These are phyloP conservation scores for Artomyces pyxidatus DNA, from an alignment of 768 basidiomycete genomes.

Conservation along the genomic window DNA sequence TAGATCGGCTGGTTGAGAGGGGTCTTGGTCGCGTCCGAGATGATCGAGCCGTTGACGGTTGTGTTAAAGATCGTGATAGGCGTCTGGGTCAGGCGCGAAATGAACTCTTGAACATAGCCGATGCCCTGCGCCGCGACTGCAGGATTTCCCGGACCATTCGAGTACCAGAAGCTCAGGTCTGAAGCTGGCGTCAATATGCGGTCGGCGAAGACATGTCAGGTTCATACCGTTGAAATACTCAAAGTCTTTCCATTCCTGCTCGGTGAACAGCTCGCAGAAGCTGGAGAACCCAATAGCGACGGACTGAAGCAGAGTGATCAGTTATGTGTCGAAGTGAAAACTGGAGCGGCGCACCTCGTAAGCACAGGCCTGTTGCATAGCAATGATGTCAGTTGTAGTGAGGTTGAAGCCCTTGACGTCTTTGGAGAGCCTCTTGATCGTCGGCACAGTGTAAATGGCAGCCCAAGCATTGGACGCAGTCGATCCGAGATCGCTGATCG, in stretches of 20 bases:
- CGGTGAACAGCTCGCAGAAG: slow-evolving; percentile 43
- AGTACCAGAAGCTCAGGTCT: slow-evolving; percentile 27
- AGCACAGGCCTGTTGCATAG: slow-evolving; percentile 31
- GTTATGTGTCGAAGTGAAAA: slow-evolving; percentile 29
- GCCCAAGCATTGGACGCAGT: slow-evolving; percentile 27
- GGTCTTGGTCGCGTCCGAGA: slow-evolving; percentile 29
- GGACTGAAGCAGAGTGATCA: slow-evolving; percentile 22
- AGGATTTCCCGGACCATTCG: slow-evolving; percentile 36
- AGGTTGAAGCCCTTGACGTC: slow-evolving; percentile 26
- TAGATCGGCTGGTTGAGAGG: slow-evolving; percentile 32
- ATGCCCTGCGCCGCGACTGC: slow-evolving; percentile 30
- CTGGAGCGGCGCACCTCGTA: slow-evolving; percentile 26
- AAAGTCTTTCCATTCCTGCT: slow-evolving; percentile 43
- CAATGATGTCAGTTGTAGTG: slow-evolving; percentile 20
- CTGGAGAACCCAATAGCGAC: slow-evolving; percentile 40
- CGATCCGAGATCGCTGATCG: slow-evolving; percentile 17
- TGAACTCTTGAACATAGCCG: slow-evolving; percentile 35
- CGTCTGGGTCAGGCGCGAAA: slow-evolving; percentile 33
- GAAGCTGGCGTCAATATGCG: not conserved
- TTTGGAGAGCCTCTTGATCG: slow-evolving; percentile 25
- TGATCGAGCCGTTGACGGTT: slow-evolving; percentile 38
- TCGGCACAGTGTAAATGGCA: slow-evolving; percentile 29
- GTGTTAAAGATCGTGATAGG: slow-evolving; percentile 31
- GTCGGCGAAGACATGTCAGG: no score
- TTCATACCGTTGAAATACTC: slow-evolving; percentile 30